Conservation (phyloP, 2,329 filamentous ascomycete species). For the Coniochaeta prunicola region DNA sequence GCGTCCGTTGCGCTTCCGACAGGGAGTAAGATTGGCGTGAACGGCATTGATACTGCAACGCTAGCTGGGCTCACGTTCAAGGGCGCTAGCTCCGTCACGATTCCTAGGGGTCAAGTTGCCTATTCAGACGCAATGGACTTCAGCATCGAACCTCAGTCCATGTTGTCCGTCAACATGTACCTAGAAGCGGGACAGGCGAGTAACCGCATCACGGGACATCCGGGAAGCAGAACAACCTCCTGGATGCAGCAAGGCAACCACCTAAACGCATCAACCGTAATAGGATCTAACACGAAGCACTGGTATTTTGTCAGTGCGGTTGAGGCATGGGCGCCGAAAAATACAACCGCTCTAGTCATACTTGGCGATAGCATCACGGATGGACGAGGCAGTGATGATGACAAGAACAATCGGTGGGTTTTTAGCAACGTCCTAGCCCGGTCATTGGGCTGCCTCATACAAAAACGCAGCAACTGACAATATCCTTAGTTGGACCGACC, state of each 20-base stretch:
- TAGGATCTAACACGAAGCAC: slow-evolving; percentile 28
- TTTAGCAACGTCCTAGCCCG: not conserved
- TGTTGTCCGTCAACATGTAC: slow-evolving; percentile 53
- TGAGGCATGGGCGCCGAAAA: slow-evolving; percentile 44
- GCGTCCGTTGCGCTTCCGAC: slow-evolving; percentile 49
- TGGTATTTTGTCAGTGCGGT: slow-evolving; percentile 55
- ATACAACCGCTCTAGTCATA: slow-evolving; percentile 40
- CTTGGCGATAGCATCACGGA: slow-evolving; percentile 63
- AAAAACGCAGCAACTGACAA: not conserved
- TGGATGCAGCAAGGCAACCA: slow-evolving; percentile 53
- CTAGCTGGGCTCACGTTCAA: slow-evolving; percentile 52
- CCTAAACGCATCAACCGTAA: slow-evolving; percentile 39
- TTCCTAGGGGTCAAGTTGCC: slow-evolving; percentile 48
- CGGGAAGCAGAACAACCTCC: slow-evolving; percentile 55
- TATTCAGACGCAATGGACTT: slow-evolving; percentile 57
- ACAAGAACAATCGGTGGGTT: slow-evolving; percentile 47
- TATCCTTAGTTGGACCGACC: slow-evolving; percentile 45
- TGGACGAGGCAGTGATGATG: slow-evolving; percentile 53
- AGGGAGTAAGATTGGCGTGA: slow-evolving; percentile 44
- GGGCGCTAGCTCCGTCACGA: slow-evolving; percentile 34
- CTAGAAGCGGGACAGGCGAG: slow-evolving; percentile 47
- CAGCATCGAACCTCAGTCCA: slow-evolving; percentile 38
- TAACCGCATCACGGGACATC: slow-evolving; percentile 54
- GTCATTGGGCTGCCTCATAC: no score
- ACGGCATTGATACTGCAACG: slow-evolving; percentile 43